phyloP scores from a whole-genome alignment of 2,329 filamentous ascomycete genomes.

The Aspergillus neoniger region DNA sequence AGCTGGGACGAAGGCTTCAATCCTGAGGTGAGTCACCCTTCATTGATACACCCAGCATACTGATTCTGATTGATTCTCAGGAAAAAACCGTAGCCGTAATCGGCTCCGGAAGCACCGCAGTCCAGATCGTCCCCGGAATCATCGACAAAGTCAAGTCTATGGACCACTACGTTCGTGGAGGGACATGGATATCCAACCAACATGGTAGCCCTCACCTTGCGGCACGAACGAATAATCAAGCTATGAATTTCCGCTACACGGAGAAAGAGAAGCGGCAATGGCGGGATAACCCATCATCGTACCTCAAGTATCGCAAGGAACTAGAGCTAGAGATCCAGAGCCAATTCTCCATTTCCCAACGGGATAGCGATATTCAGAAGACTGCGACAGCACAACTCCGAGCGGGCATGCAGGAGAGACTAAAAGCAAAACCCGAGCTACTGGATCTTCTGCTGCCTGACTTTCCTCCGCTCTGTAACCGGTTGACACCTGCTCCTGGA shows the following conservation, averaged over 20 bases:
- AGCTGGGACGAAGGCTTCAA: neutral
- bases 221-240: neutral
- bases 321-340: constrained; percentile 9
- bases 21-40: neutral
- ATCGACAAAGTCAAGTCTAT: constrained; percentile 6
- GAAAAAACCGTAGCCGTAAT: constrained; percentile 1
- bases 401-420: neutral
- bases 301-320: constrained; percentile 9
- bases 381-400: neutral
- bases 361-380: neutral
- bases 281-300: neutral
- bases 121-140: constrained; percentile 5
- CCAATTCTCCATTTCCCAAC: constrained; percentile 3
- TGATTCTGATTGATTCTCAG: neutral
- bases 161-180: constrained; percentile 10
- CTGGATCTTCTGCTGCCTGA: neutral
- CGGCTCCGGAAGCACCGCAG: constrained; percentile 2
- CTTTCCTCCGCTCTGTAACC: constrained; percentile 4
- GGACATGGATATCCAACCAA: constrained; percentile 8
- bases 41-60: no score
- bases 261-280: neutral
- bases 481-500: constrained; percentile 1
- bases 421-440: constrained; percentile 1
- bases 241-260: neutral
- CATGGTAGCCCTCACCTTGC: neutral